These are phyloP conservation scores for Fraxinus angustifolia DNA, from an alignment of 305 asterid species.

Conservation along the genomic window DNA sequence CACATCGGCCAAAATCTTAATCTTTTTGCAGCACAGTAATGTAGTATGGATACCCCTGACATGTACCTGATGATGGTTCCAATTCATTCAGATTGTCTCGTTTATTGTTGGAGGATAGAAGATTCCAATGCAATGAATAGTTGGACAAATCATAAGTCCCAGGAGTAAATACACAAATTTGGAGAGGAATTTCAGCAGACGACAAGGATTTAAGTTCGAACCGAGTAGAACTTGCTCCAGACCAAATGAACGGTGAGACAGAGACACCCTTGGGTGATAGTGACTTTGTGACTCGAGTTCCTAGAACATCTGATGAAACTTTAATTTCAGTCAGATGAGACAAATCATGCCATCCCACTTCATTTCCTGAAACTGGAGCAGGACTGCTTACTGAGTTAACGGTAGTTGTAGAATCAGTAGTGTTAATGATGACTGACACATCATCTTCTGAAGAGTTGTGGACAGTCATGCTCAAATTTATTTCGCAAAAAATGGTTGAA, in stretches of 20 bases:
- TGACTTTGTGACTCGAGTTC: slow-evolving; percentile 39
- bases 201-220: slow-evolving; percentile 61
- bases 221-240: slow-evolving; percentile 68
- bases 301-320: slow-evolving; percentile 47
- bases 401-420: slow-evolving; percentile 42
- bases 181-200: slow-evolving; percentile 57
- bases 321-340: slow-evolving; percentile 48
- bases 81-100: slow-evolving; percentile 23
- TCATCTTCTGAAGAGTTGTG: slow-evolving; percentile 62
- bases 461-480: slow-evolving; percentile 58
- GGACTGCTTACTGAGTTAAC: slow-evolving; percentile 28
- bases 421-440: slow-evolving; percentile 51
- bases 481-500: slow-evolving; percentile 57
- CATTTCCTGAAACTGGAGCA: slow-evolving; percentile 49
- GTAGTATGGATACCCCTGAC: slow-evolving; percentile 68
- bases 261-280: slow-evolving; percentile 40
- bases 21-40: slow-evolving; percentile 69
- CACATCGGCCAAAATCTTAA: slow-evolving; percentile 25
- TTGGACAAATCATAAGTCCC: slow-evolving; percentile 88
- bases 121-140: slow-evolving; percentile 75
- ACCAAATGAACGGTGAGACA: slow-evolving; percentile 77
- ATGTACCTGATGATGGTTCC: slow-evolving; percentile 50
- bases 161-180: slow-evolving; percentile 65
- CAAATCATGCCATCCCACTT: slow-evolving; percentile 81
- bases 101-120: slow-evolving; percentile 23